Percentiles rank a stretch among this genome's conserved stretches.
Conservation (phyloP, 345 rosid species). For the Reutealis trisperma region DNA sequence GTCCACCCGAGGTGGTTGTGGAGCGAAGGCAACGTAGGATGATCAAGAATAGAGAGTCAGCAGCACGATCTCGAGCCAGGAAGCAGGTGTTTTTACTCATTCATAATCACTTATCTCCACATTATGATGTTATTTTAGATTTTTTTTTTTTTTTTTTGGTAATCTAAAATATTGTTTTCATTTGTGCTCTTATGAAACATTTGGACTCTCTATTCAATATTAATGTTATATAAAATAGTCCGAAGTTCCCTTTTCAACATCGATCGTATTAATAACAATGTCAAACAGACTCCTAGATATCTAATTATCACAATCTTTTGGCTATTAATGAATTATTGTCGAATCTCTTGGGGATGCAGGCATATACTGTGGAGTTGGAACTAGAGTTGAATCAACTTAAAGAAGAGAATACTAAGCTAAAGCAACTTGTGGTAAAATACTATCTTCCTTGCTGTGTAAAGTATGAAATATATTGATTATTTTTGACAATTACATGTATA, state of each 20-base stretch:
- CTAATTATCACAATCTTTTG: background rate
- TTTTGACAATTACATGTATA: background rate
- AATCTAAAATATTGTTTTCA: too few relatives aligned
- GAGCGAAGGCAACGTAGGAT: conserved; percentile 85
- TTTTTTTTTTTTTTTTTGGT: too few relatives aligned
- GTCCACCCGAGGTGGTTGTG: conserved; percentile 67
- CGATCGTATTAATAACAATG: too few relatives aligned
- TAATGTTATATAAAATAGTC: too few relatives aligned
- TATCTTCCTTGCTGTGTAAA: background rate
- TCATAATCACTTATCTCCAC: background rate
- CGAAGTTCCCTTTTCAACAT: too few relatives aligned
- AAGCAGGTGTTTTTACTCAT: conserved; percentile 58
- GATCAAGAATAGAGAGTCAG: conserved; percentile 94
- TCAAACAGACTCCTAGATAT: background rate
- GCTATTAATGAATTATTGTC: background rate
- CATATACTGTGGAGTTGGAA: conserved; percentile 89
- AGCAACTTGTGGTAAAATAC: conserved; percentile 52
- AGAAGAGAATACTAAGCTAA: conserved; percentile 74
- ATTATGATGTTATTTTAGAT: too few relatives aligned
- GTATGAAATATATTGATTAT: background rate
- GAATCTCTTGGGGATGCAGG: conserved; percentile 38
- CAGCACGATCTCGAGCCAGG: conserved; percentile 92
- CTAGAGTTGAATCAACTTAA: conserved; percentile 71
- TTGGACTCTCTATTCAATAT: too few relatives aligned
- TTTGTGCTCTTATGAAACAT: too few relatives aligned